Evolutionary conservation across 768 basidiomycete genomes (phyloP), one percentile per base, ranked within the genome.

Genomic region (Leccinum disarticulatum): DNA sequence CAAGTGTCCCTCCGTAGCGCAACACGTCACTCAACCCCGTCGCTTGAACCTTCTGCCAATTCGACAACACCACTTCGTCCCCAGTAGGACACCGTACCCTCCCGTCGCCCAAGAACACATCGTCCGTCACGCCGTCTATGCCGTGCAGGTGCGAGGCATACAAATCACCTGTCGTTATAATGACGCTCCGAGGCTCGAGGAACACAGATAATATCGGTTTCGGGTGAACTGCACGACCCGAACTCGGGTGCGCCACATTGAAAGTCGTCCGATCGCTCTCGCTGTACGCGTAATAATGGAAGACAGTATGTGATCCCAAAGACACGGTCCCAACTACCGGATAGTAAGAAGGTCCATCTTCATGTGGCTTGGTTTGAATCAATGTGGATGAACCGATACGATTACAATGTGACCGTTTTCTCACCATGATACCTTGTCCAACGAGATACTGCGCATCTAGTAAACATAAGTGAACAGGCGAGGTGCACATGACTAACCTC

Each of bases 291-390:
- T 92, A 92, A 69, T 96, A 91, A 73, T 93, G 83, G 64, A 98
- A 88, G 57, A 93, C 77, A 3, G 88, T 78, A 71, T 95, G 92
- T 2, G 92, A 90, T 46, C 88, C 87, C 59, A 97, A 76, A 14
- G 95, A 94, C 53, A 98, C 76, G n/a, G 95, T 97, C 2, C 92
- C 88, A 1, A 97, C 95, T 5, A 89, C 85, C 0, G 95, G 92
- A 67, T 87, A 77, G 75, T 96, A 98, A 17, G 87, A 83, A 2
- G 93, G 89, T 0, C 95, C 94, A 71, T 98, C 95, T 77, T 96
- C 87, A 67, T 97, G 95, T 2, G 93, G 92, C 92, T 95, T 73
- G 51, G 35, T 46, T 27, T 53, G 59, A 53, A 38, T 38, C 31
- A 36, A 48, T 54, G 43, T 46, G 38, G 60, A 56, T 49, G 52